phyloP scores from a whole-genome alignment of 2,329 filamentous ascomycete species.

The Fusarium graminum region DNA sequence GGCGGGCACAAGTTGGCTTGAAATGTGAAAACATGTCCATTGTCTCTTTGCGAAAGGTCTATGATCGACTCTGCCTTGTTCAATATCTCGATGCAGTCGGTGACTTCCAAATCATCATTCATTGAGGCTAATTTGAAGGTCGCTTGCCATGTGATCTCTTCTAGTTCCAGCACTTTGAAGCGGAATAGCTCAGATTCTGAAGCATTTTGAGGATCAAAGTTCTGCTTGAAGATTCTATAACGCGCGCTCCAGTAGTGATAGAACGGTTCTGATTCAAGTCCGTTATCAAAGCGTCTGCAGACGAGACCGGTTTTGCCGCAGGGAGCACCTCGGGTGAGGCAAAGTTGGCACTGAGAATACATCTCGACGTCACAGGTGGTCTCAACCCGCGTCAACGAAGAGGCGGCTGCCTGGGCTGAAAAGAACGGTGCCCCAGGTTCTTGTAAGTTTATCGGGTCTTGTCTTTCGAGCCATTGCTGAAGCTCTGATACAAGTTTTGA shows the following conservation, averaged over 20 bases:
- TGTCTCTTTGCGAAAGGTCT: neutral
- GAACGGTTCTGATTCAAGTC: neutral
- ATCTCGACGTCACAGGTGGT: neutral
- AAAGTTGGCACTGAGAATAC: neutral
- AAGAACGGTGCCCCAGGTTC: conserved; percentile 7
- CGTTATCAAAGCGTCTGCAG: neutral
- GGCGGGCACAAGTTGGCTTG: conserved; percentile 21
- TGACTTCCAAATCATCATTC: neutral
- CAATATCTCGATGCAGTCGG: conserved; percentile 7
- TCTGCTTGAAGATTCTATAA: neutral
- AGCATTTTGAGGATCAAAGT: conserved; percentile 1
- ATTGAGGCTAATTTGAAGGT: neutral
- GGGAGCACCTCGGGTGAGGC: neutral
- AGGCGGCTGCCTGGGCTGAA: conserved; percentile 15
- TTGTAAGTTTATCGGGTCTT: neutral
- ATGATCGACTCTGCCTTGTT: conserved; percentile 10
- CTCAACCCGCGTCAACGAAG: neutral
- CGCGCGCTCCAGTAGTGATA: conserved; percentile 23
- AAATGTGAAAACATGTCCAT: conserved; percentile 12
- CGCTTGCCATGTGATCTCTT: conserved; percentile 11
- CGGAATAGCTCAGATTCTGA: neutral
- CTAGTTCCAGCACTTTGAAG: conserved; percentile 14
- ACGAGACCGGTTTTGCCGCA: neutral
- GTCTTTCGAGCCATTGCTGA: conserved; percentile 1
- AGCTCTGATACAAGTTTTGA: conserved; percentile 12